Percentiles rank a stretch among this genome's conserved stretches.
These are phyloP conservation scores for Dorcoceras hygrometricum DNA, from an alignment of 257 asterid species.

Conservation along the genomic window DNA sequence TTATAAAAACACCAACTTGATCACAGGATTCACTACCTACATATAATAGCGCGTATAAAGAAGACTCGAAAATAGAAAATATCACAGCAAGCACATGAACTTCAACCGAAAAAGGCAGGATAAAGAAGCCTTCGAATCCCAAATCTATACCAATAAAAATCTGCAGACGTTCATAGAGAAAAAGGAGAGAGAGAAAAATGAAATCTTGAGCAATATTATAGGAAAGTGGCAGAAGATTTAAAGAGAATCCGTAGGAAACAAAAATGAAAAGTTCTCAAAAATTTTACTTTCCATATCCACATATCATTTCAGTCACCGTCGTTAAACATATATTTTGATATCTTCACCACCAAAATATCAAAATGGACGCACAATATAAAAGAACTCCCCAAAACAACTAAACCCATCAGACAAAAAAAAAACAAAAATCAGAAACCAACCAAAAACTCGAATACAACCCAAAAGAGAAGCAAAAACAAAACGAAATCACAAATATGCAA, in stretches of 20 bases:
- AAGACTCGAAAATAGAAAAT: constrained; percentile 5
- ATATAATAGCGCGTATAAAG: background rate
- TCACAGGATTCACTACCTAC: background rate
- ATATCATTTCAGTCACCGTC: constrained; percentile 6
- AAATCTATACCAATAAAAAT: constrained; percentile 14
- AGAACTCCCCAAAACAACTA: constrained; percentile 1
- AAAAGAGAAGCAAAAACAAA: background rate
- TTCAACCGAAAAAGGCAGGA: constrained; percentile 19
- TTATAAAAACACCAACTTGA: background rate
- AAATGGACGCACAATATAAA: constrained; percentile 11
- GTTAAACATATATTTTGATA: background rate
- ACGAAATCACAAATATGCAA: background rate
- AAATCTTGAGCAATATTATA: constrained; percentile 16
- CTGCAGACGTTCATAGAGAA: background rate
- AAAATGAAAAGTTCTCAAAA: constrained; percentile 23
- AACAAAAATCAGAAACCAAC: background rate
- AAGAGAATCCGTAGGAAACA: background rate
- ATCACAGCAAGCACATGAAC: constrained; percentile 33
- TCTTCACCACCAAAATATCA: constrained; percentile 4
- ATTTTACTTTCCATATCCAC: constrained; percentile 6
- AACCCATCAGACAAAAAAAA: background rate
- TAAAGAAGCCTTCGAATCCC: constrained; percentile 15
- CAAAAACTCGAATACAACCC: constrained; percentile 12
- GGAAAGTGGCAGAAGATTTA: constrained; percentile 20
- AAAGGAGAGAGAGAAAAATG: background rate